phyloP scores from a whole-genome alignment of 371 early-diverging fungal species.

The Parasitella parasitica region DNA sequence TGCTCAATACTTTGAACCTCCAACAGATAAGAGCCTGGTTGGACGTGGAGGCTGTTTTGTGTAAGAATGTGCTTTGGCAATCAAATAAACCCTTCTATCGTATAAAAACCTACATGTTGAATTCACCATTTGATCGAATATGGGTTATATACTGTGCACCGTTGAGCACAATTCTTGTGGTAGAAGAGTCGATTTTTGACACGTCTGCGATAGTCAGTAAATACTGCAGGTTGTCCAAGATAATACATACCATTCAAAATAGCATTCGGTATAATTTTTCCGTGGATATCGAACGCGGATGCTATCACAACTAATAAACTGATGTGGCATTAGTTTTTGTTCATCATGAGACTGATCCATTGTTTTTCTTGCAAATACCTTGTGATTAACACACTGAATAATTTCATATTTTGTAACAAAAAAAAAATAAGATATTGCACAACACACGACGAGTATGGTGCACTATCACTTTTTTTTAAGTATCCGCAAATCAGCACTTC shows the following conservation, averaged over 20 bases:
- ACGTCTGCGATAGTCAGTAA: constrained; percentile 10
- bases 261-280: constrained; percentile 20
- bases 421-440: constrained; percentile 6
- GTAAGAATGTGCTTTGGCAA: not conserved
- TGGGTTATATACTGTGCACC: constrained; percentile 8
- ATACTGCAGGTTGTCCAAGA: not conserved
- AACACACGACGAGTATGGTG: constrained; percentile 2
- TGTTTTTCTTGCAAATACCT: constrained; percentile 3
- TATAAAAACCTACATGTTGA: constrained; percentile 15
- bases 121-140: constrained; percentile 16
- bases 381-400: constrained; percentile 4
- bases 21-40: constrained; percentile 46
- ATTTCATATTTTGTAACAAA: constrained; percentile 4
- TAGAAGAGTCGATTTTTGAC: constrained; percentile 12
- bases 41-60: constrained; percentile 22
- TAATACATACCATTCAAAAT: constrained; percentile 13
- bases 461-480: not conserved
- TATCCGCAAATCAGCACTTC: not conserved
- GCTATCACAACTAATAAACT: constrained; percentile 13
- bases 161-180: constrained; percentile 11
- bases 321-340: not conserved
- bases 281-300: constrained; percentile 16
- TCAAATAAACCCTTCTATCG: not conserved
- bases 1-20: constrained; percentile 48
- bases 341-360: not conserved